Conservation (phyloP, 441 rosid species). For the Populus tomentosa region DNA sequence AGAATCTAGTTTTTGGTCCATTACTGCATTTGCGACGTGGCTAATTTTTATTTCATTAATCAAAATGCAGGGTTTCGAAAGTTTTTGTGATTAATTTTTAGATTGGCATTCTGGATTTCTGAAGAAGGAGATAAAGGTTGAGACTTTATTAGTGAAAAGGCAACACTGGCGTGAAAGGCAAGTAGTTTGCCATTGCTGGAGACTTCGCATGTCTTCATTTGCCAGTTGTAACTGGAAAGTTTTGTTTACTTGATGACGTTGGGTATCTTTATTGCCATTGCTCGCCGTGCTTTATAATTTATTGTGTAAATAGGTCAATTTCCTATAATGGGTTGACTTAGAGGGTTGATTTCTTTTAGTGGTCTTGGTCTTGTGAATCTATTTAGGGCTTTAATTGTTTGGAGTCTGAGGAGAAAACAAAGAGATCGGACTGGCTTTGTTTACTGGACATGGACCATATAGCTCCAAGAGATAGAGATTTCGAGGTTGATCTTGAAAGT, state of each 20-base stretch:
- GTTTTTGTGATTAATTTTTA: background rate
- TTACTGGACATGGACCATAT: constrained; percentile 28
- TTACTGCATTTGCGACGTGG: background rate
- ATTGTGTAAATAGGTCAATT: constrained; percentile 7
- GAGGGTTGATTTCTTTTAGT: constrained; percentile 7
- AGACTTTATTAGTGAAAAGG: constrained; percentile 3
- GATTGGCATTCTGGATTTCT: constrained; percentile 3
- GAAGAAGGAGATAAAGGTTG: background rate
- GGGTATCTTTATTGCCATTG: constrained; percentile 8
- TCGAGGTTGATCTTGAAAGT: constrained; percentile 68
- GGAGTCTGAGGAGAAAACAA: constrained; percentile 3
- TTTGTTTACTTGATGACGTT: constrained; percentile 24
- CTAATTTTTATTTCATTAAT: background rate
- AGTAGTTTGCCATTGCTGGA: constrained; percentile 14
- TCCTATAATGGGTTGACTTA: constrained; percentile 17
- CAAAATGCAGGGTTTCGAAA: constrained; percentile 26
- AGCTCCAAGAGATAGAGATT: constrained; percentile 26
- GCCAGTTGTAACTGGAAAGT: constrained; percentile 20
- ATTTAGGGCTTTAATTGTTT: constrained; percentile 10
- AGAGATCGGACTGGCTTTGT: constrained; percentile 10
- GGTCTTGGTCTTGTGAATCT: background rate
- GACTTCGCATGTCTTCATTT: constrained; percentile 7
- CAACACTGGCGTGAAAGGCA: constrained; percentile 6
- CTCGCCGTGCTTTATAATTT: constrained; percentile 8
- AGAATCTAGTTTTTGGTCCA: background rate